Evolutionary conservation across 768 basidiomycete genomes (phyloP).

Genomic region (Russula compacta): DNA sequence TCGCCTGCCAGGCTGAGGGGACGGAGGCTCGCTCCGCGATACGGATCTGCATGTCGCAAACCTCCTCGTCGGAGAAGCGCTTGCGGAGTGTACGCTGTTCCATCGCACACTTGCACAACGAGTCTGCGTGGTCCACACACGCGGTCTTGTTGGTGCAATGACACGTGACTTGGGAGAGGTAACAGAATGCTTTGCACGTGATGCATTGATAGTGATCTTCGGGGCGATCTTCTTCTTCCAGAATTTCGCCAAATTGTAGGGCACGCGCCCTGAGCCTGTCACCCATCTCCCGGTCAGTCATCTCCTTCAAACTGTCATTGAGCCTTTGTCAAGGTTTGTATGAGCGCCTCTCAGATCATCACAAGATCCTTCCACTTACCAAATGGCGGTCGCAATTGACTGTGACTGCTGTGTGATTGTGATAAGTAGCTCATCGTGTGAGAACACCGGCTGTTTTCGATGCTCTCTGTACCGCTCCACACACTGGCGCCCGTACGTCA

Average conservation of each 20-base stretch:
- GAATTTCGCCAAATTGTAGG: conserved; percentile 51
- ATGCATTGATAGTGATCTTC: conserved; percentile 96
- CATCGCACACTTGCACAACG: conserved; percentile 60
- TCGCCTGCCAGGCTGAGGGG: conserved; percentile 67
- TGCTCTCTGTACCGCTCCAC: conserved; percentile 86
- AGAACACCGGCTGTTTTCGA: conserved; percentile 92
- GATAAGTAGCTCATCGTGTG: conserved; percentile 92
- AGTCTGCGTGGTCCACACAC: conserved; percentile 76
- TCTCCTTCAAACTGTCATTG: conserved; percentile 72
- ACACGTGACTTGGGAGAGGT: conserved; percentile 87
- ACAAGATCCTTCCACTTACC: conserved; percentile 44
- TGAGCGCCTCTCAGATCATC: not conserved
- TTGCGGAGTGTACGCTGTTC: conserved; percentile 59
- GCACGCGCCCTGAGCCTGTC: conserved; percentile 56
- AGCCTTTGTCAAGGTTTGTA: conserved; percentile 45
- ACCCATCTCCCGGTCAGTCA: conserved; percentile 75
- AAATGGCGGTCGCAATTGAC: conserved; percentile 85
- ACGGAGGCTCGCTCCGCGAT: conserved; percentile 64
- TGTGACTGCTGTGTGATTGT: conserved; percentile 96
- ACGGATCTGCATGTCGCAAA: conserved; percentile 55
- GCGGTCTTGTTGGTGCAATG: conserved; percentile 67
- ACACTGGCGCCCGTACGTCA: conserved; percentile 78
- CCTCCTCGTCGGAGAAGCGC: conserved; percentile 72
- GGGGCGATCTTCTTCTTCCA: conserved; percentile 71
- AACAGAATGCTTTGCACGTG: conserved; percentile 90